Evolutionary conservation across 495 filamentous ascomycete genomes (phyloP), one percentile per base, ranked within the genome.

Genomic region (Talaromyces stipitatus): DNA sequence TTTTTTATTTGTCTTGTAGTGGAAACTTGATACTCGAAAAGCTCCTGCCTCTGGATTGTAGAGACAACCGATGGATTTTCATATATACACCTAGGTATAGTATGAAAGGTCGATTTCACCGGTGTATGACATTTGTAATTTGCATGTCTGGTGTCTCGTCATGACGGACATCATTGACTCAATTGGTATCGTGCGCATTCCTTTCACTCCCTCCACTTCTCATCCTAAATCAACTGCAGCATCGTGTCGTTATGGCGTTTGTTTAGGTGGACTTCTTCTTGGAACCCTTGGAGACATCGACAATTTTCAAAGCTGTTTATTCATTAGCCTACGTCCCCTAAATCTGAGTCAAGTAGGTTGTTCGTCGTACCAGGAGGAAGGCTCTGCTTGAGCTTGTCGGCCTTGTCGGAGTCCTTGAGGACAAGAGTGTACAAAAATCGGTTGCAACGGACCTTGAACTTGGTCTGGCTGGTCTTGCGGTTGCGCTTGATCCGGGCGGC

Each of bases 401-500:
- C 94, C 89, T 97, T 97, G 66, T 97, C 94, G 67, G 85, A 82
- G 78, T 98, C 90, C 83, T 96, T 96, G 67, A 99, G 86, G 71
- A 94, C 88, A 60, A 97, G 86, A 64, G 95, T 95, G 87, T 99
- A 99, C 64, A 97, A 79, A 81, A 90, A 86, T 65, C 87, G 82
- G 67, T 87, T 78, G 83, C 94, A 97, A 72, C 94, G 90, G 84
- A 99, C 95, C 88, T 99, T 99, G 89, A 99, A 97, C 85, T 99
- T 99, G 85, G 90, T 91, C 81, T 92, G 86, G 73, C 86, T 81
- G 62, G 81, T 76, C 71, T 85, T 84, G 72, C 83, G 86, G 82
- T 87, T 92, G 83, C 92, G 90, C 89, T 97, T 97, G 84, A 97
- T 92, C 77, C 90, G 87, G 72, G 90, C 90, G 75, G 91, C 95